These are phyloP conservation scores for Penicillium odoratum DNA, from an alignment of 495 filamentous ascomycete species.

Conservation along the genomic window DNA sequence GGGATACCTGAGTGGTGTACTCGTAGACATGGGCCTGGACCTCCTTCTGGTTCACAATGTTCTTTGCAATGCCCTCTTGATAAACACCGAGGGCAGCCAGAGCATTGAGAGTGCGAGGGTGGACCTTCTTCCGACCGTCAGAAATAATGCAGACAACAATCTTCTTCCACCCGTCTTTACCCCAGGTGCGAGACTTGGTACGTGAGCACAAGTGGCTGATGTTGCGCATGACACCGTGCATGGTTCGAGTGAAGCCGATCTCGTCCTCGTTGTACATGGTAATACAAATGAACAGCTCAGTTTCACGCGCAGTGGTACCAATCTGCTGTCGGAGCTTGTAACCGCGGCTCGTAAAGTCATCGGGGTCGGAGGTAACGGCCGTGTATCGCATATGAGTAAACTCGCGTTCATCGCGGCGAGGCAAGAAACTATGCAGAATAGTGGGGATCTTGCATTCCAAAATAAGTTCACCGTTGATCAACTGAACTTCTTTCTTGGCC, in stretches of 20 bases:
- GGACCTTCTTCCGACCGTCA: conserved; percentile 91
- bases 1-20: conserved; percentile 96
- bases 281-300: conserved; percentile 96
- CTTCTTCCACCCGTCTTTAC: conserved; percentile 97
- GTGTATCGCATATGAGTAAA: conserved; percentile 99
- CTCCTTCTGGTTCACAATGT: conserved; percentile 88
- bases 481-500: conserved; percentile 87
- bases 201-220: conserved; percentile 94
- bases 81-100: conserved; percentile 98
- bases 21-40: conserved; percentile 93
- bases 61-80: conserved; percentile 98
- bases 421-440: conserved; percentile 92
- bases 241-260: conserved; percentile 91
- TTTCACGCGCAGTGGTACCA: conserved; percentile 80
- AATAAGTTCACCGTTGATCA: conserved; percentile 97
- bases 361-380: conserved; percentile 97
- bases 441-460: conserved; percentile 99
- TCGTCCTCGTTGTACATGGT: conserved; percentile 99
- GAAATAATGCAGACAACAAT: conserved; percentile 97
- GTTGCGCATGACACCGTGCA: conserved; percentile 99
- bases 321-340: conserved; percentile 98
- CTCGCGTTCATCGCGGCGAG: conserved; percentile 86
- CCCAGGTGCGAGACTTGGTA: conserved; percentile 91
- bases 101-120: conserved; percentile 92
- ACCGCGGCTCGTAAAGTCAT: conserved; percentile 83